phyloP scores from a whole-genome alignment of 257 asterid genomes.

The Solanum chilense region DNA sequence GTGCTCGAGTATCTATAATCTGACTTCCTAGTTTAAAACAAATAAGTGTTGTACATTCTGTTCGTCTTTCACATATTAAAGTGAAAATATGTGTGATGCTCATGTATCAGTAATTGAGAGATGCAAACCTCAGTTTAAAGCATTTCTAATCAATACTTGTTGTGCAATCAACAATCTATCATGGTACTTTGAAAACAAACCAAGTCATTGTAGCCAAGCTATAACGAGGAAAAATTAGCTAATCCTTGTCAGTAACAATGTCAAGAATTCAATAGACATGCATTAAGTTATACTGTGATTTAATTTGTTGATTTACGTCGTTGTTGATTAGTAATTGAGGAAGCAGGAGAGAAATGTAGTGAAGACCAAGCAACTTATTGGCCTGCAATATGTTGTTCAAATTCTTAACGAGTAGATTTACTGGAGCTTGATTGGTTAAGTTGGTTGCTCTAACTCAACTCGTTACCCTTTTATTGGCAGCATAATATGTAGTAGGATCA shows the following conservation, averaged over 20 bases:
- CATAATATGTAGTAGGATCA: background rate
- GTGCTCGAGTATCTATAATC: too few relatives aligned
- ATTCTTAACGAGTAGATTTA: background rate
- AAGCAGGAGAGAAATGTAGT: background rate
- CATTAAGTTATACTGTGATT: background rate
- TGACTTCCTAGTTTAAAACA: background rate
- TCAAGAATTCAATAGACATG: background rate
- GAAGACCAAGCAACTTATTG: background rate
- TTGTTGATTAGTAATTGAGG: background rate
- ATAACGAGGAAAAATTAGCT: background rate
- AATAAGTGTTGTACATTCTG: background rate
- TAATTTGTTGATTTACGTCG: background rate
- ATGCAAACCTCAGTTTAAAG: background rate
- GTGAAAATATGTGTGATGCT: background rate
- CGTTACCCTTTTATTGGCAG: background rate
- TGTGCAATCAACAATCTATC: background rate
- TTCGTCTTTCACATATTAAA: background rate
- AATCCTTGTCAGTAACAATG: background rate
- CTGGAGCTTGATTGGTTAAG: background rate
- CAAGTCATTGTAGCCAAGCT: background rate
- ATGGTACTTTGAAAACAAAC: background rate
- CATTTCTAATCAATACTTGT: background rate
- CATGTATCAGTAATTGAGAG: background rate
- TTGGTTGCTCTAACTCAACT: background rate
- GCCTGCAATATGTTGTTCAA: background rate